These are phyloP conservation scores for Erythrophleum fordii DNA, from an alignment of 306 rosid genomes.

Conservation along the genomic window DNA sequence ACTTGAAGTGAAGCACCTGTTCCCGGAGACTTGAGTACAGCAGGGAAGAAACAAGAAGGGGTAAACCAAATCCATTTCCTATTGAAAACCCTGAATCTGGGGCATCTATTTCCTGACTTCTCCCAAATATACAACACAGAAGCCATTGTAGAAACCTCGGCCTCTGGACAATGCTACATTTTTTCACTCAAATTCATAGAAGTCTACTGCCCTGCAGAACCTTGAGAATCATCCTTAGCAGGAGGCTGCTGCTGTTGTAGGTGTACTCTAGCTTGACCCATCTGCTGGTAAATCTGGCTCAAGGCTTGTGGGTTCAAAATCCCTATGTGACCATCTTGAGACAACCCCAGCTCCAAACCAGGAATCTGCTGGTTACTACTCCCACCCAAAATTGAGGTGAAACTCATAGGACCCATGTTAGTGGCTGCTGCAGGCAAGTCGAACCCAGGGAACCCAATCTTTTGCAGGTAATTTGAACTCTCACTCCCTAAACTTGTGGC, in stretches of 20 bases:
- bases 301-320: slow-evolving; percentile 81
- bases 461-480: slow-evolving; percentile 75
- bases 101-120: slow-evolving; percentile 51
- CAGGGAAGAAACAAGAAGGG: slow-evolving; percentile 59
- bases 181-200: slow-evolving; percentile 37
- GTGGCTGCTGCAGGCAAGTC: slow-evolving; percentile 59
- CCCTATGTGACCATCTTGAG: slow-evolving; percentile 94
- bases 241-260: slow-evolving; percentile 58
- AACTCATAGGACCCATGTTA: slow-evolving; percentile 87
- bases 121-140: slow-evolving; percentile 61
- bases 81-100: slow-evolving; percentile 52
- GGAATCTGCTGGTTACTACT: slow-evolving; percentile 62
- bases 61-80: slow-evolving; percentile 73
- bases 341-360: slow-evolving; percentile 89
- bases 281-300: slow-evolving; percentile 94
- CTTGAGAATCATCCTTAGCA: slow-evolving; percentile 93
- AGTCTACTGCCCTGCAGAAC: slow-evolving; percentile 68
- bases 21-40: slow-evolving; percentile 61
- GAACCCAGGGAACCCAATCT: slow-evolving; percentile 81
- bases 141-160: slow-evolving; percentile 52
- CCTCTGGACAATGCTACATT: slow-evolving; percentile 51
- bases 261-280: slow-evolving; percentile 80
- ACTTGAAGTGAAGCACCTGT: slow-evolving; percentile 52
- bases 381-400: slow-evolving; percentile 89
- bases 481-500: slow-evolving; percentile 55